Percentiles rank a stretch among this genome's conserved stretches.
These are phyloP conservation scores for Diaporthe caulivora DNA, from an alignment of 2,329 filamentous ascomycete species.

Conservation along the genomic window DNA sequence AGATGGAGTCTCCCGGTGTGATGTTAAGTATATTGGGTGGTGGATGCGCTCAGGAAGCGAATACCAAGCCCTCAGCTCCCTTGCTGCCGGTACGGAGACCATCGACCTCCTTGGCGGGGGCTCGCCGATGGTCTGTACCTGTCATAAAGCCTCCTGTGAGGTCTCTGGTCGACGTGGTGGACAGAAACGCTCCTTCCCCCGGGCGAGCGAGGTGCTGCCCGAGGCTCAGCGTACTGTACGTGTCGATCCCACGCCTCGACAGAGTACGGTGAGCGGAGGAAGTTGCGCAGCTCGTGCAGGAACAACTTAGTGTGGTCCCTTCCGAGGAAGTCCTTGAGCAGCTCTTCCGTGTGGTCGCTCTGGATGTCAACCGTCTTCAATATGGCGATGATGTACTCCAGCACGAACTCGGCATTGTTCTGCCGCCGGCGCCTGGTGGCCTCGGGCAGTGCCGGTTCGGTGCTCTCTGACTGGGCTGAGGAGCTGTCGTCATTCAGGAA, in stretches of 20 bases:
- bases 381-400: constrained; percentile 88
- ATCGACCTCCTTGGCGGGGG: constrained; percentile 8
- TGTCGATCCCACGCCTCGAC: constrained; percentile 82
- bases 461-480: constrained; percentile 40
- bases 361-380: constrained; percentile 86
- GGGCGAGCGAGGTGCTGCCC: neutral
- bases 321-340: constrained; percentile 84
- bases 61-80: neutral
- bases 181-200: neutral
- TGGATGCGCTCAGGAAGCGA: neutral
- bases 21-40: neutral
- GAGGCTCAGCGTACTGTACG: constrained; percentile 73
- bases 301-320: constrained; percentile 80
- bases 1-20: neutral
- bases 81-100: constrained; percentile 29
- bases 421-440: constrained; percentile 43
- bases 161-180: neutral
- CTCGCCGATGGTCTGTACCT: constrained; percentile 23
- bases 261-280: constrained; percentile 83
- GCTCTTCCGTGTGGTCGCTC: constrained; percentile 81
- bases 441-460: constrained; percentile 36
- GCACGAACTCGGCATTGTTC: constrained; percentile 83
- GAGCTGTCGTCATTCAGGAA: constrained; percentile 66
- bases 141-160: constrained; percentile 32
- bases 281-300: constrained; percentile 86